Conservation (phyloP, 208 protist genomes). For the Trypanosoma avium region DNA sequence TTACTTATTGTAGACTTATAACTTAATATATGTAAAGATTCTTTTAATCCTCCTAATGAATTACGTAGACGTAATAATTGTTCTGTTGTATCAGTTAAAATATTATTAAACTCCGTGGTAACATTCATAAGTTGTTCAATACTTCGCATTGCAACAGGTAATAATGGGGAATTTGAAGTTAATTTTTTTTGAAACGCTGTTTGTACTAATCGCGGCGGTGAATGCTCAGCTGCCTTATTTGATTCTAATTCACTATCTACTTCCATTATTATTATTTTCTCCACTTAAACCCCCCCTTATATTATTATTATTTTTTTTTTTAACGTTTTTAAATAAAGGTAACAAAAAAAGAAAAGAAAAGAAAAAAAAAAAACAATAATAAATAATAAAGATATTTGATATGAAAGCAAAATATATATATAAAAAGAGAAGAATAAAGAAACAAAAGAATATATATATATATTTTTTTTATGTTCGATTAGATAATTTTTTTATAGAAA, state of each 20-base stretch:
- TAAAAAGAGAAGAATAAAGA: constrained; percentile 9
- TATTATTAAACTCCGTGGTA: constrained; percentile 21
- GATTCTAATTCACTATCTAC: too few species aligned
- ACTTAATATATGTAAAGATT: constrained; percentile 27
- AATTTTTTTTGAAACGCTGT: too few species aligned
- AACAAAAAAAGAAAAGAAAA: constrained; percentile 5
- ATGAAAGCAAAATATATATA: not conserved
- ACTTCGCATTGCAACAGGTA: not conserved
- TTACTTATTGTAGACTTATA: too few species aligned
- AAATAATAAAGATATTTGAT: not conserved
- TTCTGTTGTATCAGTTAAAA: constrained; percentile 57
- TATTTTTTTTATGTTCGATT: too few species aligned
- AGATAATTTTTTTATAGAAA: too few species aligned
- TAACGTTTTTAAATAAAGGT: constrained; percentile 1
- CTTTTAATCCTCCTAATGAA: constrained; percentile 34
- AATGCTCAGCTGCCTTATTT: too few species aligned
- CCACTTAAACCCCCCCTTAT: too few species aligned
- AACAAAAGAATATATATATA: too few species aligned
- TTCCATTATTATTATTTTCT: too few species aligned
- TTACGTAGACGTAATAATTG: constrained; percentile 41
- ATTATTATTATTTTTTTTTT: too few species aligned
- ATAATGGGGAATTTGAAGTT: not conserved
- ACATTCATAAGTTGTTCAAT: constrained; percentile 27
- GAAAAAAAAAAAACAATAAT: constrained; percentile 18
- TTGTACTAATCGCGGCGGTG: too few species aligned